Evolutionary conservation across 1,284 basidiomycete species (phyloP).

Genomic region (Flammula alnicola): DNA sequence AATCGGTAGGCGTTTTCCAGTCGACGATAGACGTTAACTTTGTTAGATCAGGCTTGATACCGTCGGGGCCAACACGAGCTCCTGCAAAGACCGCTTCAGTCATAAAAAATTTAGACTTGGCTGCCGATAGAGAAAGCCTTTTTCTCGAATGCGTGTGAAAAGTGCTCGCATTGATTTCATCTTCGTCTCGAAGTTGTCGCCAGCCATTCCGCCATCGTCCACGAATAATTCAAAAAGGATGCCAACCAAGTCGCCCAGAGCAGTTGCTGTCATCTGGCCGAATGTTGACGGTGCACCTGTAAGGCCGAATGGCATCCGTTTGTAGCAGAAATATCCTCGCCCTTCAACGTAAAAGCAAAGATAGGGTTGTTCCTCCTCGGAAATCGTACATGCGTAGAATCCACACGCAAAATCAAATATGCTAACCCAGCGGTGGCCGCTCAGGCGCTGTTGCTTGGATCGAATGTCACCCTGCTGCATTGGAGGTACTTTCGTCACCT

Average conservation of each 20-base stretch:
- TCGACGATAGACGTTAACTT: constrained; percentile 39
- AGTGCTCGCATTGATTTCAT: constrained; percentile 9
- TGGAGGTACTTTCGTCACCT: constrained; percentile 35
- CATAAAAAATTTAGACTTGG: constrained; percentile 27
- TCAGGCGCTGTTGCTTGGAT: constrained; percentile 35
- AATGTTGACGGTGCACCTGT: constrained; percentile 43
- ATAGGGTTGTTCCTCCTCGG: constrained; percentile 33
- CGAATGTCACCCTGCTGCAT: constrained; percentile 42
- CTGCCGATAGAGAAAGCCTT: constrained; percentile 24
- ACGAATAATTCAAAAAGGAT: constrained; percentile 23
- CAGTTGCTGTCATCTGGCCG: constrained; percentile 31
- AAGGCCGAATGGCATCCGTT: constrained; percentile 42
- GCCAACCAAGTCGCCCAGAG: constrained; percentile 17
- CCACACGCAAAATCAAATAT: constrained; percentile 40
- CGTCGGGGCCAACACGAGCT: constrained; percentile 28
- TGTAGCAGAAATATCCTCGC: constrained; percentile 39
- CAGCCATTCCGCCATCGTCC: constrained; percentile 24
- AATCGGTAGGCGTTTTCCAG: constrained; percentile 35
- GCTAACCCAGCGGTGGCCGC: constrained; percentile 33
- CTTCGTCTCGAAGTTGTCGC: constrained; percentile 18
- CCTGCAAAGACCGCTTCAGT: constrained; percentile 36
- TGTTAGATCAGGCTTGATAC: constrained; percentile 31
- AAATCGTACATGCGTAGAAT: constrained; percentile 37
- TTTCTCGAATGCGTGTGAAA: constrained; percentile 9
- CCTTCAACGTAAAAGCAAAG: constrained; percentile 43